phyloP scores from a whole-genome alignment of 257 asterid genomes.

The Solanum sejunctum region DNA sequence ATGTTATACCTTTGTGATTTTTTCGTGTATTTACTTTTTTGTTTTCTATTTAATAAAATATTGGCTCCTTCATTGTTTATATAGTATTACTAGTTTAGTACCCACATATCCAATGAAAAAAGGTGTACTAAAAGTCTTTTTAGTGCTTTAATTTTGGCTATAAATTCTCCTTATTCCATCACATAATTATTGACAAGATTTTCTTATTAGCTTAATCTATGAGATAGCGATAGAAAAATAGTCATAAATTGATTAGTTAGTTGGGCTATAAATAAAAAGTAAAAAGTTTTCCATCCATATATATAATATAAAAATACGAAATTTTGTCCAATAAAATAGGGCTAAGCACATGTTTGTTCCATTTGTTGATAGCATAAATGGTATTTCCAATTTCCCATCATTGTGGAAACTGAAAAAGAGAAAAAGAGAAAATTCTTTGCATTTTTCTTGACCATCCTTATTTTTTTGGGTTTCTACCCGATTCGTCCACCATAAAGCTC shows the following conservation, averaged over 20 bases:
- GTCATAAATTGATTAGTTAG: background rate
- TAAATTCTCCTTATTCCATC: background rate
- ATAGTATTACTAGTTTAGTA: background rate
- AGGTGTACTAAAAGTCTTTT: background rate
- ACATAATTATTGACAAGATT: background rate
- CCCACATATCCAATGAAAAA: background rate
- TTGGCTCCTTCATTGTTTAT: background rate
- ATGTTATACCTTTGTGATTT: fast-evolving
- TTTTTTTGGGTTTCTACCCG: too few relatives aligned
- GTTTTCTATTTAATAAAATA: too few relatives aligned
- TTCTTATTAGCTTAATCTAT: background rate
- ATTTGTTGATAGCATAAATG: background rate
- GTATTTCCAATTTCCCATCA: background rate
- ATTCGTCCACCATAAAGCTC: too few relatives aligned
- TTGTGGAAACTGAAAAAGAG: background rate
- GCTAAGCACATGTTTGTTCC: background rate
- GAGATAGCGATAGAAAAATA: background rate
- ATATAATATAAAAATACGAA: background rate
- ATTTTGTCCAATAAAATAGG: background rate
- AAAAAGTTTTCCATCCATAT: background rate
- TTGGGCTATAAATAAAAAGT: background rate
- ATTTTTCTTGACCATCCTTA: background rate
- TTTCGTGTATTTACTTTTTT: background rate
- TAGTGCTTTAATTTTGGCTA: background rate
- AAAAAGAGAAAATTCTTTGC: background rate